Conservation (phyloP, 1,284 basidiomycete genomes). For the Fomitiporia mediterranea region DNA sequence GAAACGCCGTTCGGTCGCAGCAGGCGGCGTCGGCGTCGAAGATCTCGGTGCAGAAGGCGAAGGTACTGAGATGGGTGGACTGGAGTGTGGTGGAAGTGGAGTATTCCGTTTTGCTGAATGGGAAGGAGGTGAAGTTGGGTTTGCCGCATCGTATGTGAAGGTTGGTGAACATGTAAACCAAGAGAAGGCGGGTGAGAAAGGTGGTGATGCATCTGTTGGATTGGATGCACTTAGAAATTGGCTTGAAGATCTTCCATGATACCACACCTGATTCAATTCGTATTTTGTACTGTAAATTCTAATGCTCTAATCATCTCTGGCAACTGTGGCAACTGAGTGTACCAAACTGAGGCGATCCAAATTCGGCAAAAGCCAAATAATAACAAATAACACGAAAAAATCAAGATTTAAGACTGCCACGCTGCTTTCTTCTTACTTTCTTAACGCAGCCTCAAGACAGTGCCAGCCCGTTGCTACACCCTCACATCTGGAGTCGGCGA, state of each 20-base stretch:
- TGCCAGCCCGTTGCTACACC: conserved; percentile 49
- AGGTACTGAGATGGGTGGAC: conserved; percentile 52
- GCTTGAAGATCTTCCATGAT: conserved; percentile 2
- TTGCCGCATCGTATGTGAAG: conserved; percentile 54
- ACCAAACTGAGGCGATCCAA: too few relatives aligned
- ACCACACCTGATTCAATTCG: background rate
- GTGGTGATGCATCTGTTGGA: conserved; percentile 33
- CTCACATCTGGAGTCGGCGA: conserved; percentile 57
- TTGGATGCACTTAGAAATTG: conserved; percentile 49
- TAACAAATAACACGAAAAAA: background rate
- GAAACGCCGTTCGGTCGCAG: conserved; percentile 59
- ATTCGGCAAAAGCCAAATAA: background rate
- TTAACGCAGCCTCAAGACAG: conserved; percentile 70
- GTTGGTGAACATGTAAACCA: conserved; percentile 29
- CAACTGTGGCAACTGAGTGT: too few relatives aligned
- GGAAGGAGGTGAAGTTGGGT: conserved; percentile 72
- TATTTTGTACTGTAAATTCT: background rate
- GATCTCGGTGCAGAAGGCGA: conserved; percentile 63
- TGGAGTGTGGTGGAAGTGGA: conserved; percentile 51
- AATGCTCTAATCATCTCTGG: too few relatives aligned
- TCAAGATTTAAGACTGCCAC: background rate
- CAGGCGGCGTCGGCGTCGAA: conserved; percentile 62
- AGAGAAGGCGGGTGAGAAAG: conserved; percentile 30
- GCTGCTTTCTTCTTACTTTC: conserved; percentile 14
- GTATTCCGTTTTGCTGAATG: conserved; percentile 68